These are phyloP conservation scores for Magnaporthiopsis poae DNA, from an alignment of 2,329 filamentous ascomycete species.

Conservation along the genomic window DNA sequence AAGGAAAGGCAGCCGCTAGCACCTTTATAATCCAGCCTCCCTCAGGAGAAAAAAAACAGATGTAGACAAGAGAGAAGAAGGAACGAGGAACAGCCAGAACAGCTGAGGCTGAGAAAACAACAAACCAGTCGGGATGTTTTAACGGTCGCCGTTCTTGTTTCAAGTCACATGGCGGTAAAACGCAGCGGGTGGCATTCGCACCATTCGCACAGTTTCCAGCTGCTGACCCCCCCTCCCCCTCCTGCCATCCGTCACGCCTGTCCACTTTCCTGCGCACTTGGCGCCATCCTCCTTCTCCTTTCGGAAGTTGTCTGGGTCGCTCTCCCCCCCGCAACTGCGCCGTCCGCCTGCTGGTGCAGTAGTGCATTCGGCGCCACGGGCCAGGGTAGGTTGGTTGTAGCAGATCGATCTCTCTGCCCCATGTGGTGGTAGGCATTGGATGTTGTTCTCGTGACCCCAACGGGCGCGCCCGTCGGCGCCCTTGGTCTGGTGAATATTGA, in stretches of 20 bases:
- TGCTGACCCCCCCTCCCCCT: background rate
- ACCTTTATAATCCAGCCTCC: background rate
- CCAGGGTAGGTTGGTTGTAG: background rate
- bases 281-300: background rate
- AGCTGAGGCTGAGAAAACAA: background rate
- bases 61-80: background rate
- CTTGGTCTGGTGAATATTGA: background rate
- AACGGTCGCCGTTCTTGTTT: background rate
- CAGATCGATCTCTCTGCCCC: background rate
- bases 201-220: no score
- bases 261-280: background rate
- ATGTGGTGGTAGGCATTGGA: background rate
- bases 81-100: background rate
- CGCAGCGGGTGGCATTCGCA: background rate
- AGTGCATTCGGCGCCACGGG: background rate
- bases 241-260: background rate
- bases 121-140: background rate
- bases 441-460: background rate
- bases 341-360: no score
- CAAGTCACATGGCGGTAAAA: background rate
- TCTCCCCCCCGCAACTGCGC: background rate
- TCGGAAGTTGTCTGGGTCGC: background rate
- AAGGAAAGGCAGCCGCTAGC: background rate
- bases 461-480: background rate
- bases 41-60: background rate